Evolutionary conservation across 331 rosid genomes (phyloP).

Genomic region (Telfairia occidentalis): DNA sequence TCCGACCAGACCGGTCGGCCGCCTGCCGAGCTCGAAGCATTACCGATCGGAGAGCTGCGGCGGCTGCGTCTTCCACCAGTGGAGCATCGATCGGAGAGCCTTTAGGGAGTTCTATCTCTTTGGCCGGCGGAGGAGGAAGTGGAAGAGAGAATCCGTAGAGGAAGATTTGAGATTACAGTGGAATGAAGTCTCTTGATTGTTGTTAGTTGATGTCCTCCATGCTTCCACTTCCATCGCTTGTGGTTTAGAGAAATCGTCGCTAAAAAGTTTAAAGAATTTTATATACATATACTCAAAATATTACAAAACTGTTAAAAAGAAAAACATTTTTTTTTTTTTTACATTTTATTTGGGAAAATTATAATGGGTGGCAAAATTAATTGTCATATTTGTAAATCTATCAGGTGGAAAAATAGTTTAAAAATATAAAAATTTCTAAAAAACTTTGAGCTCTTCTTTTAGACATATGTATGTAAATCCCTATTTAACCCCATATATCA

Average conservation of each 20-base stretch:
- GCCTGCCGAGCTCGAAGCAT: conserved; percentile 56
- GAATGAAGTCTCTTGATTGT: not conserved
- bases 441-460: no score
- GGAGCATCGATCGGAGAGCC: conserved; percentile 45
- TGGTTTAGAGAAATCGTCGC: not conserved
- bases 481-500: no score
- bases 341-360: no score
- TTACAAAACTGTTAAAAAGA: no score
- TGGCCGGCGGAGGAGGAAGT: not conserved
- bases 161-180: not conserved
- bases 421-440: no score
- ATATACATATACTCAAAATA: no score
- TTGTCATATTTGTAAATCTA: no score
- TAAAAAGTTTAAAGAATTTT: no score
- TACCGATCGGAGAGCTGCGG: conserved; percentile 55
- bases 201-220: not conserved
- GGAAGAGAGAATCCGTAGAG: not conserved
- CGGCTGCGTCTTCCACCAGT: conserved; percentile 44
- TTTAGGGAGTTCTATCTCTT: not conserved
- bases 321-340: no score
- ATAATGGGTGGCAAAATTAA: no score
- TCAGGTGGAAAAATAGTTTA: no score
- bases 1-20: conserved; percentile 45
- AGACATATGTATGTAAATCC: no score
- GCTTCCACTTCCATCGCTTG: not conserved